phyloP scores from a whole-genome alignment of 2,329 filamentous ascomycete genomes.

The Cladosporium sp. region DNA sequence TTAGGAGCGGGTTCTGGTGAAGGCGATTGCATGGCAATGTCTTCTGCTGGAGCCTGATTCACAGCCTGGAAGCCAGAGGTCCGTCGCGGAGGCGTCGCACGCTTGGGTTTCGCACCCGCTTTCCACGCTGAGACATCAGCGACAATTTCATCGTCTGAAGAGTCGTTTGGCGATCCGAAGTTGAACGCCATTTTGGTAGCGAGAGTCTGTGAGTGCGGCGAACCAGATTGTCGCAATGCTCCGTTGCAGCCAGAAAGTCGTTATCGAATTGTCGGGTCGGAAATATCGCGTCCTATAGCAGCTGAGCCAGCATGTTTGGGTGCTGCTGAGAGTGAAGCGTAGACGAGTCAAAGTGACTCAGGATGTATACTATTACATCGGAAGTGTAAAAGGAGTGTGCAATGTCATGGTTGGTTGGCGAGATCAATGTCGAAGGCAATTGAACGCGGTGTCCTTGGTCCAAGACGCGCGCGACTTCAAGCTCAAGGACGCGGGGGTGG shows the following conservation, averaged over 20 bases:
- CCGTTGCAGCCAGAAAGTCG: neutral
- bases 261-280: neutral
- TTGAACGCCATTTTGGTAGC: conserved; percentile 28
- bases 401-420: neutral
- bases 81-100: conserved; percentile 11
- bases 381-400: neutral
- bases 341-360: neutral
- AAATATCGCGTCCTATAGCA: neutral
- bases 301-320: neutral
- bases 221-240: neutral
- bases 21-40: conserved; percentile 7
- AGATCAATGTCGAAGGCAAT: neutral
- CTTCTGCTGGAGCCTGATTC: conserved; percentile 11
- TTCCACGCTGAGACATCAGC: conserved; percentile 34
- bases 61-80: conserved; percentile 20
- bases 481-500: neutral
- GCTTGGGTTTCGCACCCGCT: conserved; percentile 18
- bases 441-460: neutral
- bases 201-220: neutral
- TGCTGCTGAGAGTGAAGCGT: neutral
- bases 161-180: conserved; percentile 30
- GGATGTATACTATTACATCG: neutral
- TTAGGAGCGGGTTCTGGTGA: conserved; percentile 15
- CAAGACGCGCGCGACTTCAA: neutral
- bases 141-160: conserved; percentile 31